Conservation (phyloP, 1,284 basidiomycete species). For the Microbotryum intermedium region DNA sequence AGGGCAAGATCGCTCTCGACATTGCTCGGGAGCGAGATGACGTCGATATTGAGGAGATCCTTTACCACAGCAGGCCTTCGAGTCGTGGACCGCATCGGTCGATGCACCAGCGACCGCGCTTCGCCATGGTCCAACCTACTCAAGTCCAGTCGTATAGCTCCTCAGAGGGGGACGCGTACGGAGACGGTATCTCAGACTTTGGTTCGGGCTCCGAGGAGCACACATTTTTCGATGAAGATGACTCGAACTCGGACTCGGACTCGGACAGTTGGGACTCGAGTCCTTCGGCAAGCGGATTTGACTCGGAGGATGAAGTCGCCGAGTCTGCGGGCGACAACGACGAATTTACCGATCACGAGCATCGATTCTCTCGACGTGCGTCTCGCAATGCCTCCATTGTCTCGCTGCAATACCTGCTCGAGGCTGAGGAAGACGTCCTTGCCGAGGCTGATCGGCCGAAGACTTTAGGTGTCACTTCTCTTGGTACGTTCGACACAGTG, state of each 20-base stretch:
- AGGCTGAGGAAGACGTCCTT: constrained; percentile 13
- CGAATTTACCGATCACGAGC: background rate
- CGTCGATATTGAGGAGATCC: constrained; percentile 41
- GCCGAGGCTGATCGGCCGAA: background rate
- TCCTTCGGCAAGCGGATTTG: too few species aligned
- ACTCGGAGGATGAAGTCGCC: constrained; percentile 4
- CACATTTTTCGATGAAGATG: background rate
- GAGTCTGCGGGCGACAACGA: constrained; percentile 7
- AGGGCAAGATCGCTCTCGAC: constrained; percentile 72
- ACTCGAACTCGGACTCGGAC: background rate
- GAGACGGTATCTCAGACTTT: background rate
- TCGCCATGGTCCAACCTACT: too few species aligned
- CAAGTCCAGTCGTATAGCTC: too few species aligned
- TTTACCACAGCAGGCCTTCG: constrained; percentile 1
- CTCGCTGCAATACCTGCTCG: constrained; percentile 23
- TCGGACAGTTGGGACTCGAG: background rate
- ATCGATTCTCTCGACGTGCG: background rate
- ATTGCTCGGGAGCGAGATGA: constrained; percentile 54
- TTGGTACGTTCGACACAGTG: too few species aligned
- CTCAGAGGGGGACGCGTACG: background rate
- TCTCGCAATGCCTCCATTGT: constrained; percentile 23
- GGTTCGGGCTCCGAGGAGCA: background rate
- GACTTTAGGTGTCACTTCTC: too few species aligned
- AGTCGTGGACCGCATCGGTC: background rate
- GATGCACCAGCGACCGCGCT: background rate